Evolutionary conservation across 768 basidiomycete species (phyloP), one percentile per base, ranked within the genome.

Genomic region (Suillus subalutaceus): DNA sequence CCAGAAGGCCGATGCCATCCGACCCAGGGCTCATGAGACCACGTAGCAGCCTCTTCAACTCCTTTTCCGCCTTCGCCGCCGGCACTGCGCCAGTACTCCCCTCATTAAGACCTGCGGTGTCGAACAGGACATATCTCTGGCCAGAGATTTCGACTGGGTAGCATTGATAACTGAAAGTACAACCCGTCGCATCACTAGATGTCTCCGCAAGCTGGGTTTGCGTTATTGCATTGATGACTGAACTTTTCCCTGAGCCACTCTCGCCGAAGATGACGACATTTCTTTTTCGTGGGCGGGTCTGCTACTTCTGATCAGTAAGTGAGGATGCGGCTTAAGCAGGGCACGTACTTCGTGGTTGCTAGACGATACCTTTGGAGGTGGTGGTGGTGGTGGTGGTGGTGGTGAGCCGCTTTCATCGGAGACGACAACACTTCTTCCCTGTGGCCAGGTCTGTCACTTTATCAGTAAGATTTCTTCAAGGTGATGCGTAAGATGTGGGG

Each of bases 91-190:
- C 79, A 30, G 66, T 60, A 52, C 71, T 56, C 37, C 68, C 80
- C 64, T 83, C 82, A 61, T 80, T 74, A 12, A 82, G 77, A 10
- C 82, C 81, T 13, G 75, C 72, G 6, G 81, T 82, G 63, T 82
- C 81, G 74, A 79, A 76, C 40, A 80, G 63, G 30, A 70, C 69
- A 64, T 73, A 79, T 0, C 20, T 56, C 37, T 63, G 65, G 43
- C 71, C 76, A 32, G 67, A 58, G 65, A 80, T 67, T 4, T 64
- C 60, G 37, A 79, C 67, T 43, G 70, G 65, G 72, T 79, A 75
- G 9, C 70, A 66, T 55, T 63, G 61, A 63, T 76, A 74, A 15
- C 69, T 61, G 56, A 78, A 79, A 26, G 81, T 82, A 67, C 75
- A 79, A 5, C 79, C 78, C 32, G 68, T 71, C 12, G 74, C 77